Evolutionary conservation across 257 asterid species (phyloP).

Genomic region (Nicotiana tomentosiformis): DNA sequence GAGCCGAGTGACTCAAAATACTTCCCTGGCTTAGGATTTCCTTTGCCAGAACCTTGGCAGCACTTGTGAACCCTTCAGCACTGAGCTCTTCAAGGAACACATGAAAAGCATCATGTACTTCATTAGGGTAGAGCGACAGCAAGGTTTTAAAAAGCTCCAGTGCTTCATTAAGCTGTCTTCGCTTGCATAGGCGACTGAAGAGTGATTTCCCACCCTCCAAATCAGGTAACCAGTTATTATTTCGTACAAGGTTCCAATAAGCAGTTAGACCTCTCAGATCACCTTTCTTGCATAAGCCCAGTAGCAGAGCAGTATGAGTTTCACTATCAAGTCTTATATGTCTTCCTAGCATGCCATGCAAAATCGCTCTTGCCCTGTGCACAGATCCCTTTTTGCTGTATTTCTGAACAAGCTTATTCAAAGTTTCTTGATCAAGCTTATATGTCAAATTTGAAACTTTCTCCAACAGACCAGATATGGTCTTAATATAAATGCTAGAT

Average conservation of each 20-base stretch:
- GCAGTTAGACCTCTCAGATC: slow-evolving; percentile 41
- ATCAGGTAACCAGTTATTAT: slow-evolving; percentile 59
- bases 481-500: slow-evolving; percentile 28
- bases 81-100: slow-evolving; percentile 48
- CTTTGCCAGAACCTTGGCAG: slow-evolving; percentile 40
- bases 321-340: slow-evolving; percentile 31
- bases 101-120: slow-evolving; percentile 17
- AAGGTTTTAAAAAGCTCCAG: slow-evolving; percentile 49
- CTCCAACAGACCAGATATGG: slow-evolving; percentile 33
- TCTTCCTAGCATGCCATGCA: slow-evolving; percentile 53
- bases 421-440: slow-evolving; percentile 47
- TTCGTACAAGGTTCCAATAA: slow-evolving; percentile 37
- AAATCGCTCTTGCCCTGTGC: slow-evolving; percentile 39
- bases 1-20: slow-evolving; percentile 24
- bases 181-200: slow-evolving; percentile 41
- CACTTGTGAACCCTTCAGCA: slow-evolving; percentile 33
- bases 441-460: slow-evolving; percentile 27
- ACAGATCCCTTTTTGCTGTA: slow-evolving; percentile 50
- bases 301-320: slow-evolving; percentile 47
- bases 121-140: slow-evolving; percentile 19
- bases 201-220: slow-evolving; percentile 44
- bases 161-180: slow-evolving; percentile 45
- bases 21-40: slow-evolving; percentile 31
- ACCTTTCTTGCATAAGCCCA: slow-evolving; percentile 45
- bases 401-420: slow-evolving; percentile 54